Percentiles rank a stretch among this genome's conserved stretches.
Conservation (phyloP, 202 grass and related monocot species). For the Setaria italica region DNA sequence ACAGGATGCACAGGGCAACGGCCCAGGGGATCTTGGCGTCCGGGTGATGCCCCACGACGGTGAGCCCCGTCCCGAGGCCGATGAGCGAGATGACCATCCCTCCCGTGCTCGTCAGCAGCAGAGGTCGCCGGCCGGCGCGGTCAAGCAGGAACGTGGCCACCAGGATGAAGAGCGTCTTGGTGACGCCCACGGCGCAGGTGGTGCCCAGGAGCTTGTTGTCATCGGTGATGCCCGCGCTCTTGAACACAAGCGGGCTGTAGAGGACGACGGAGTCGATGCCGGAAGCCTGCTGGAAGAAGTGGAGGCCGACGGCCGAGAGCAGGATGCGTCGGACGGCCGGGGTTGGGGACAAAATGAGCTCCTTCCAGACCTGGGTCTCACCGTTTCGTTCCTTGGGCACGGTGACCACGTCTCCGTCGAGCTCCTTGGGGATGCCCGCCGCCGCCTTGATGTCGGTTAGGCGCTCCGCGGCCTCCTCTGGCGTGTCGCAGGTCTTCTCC, state of each 20-base stretch:
- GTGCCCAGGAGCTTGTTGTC: slow-evolving; percentile 56
- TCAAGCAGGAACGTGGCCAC: slow-evolving; percentile 76
- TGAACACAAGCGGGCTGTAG: slow-evolving; percentile 76
- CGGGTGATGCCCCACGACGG: slow-evolving; percentile 48
- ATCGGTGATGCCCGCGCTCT: slow-evolving; percentile 65
- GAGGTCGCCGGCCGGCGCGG: slow-evolving; percentile 61
- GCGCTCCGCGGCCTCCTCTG: slow-evolving; percentile 54
- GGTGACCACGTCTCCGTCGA: slow-evolving; percentile 58
- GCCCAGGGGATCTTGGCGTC: slow-evolving; percentile 49
- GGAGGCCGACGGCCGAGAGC: slow-evolving; percentile 60
- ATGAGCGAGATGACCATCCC: slow-evolving; percentile 61
- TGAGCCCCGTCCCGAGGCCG: slow-evolving; percentile 63
- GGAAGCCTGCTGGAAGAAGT: slow-evolving; percentile 88
- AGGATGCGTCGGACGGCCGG: slow-evolving; percentile 60
- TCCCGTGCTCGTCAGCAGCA: slow-evolving; percentile 52
- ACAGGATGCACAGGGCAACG: slow-evolving; percentile 58
- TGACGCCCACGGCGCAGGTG: slow-evolving; percentile 76
- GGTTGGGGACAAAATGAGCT: slow-evolving; percentile 59
- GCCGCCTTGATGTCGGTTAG: slow-evolving; percentile 71
- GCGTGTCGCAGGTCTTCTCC: slow-evolving; percentile 43
- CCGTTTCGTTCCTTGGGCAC: slow-evolving; percentile 35
- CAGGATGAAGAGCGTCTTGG: slow-evolving; percentile 77
- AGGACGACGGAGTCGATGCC: slow-evolving; percentile 75
- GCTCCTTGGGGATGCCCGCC: slow-evolving; percentile 51
- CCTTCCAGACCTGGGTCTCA: slow-evolving; percentile 63